These are phyloP conservation scores for Termitomyces bulborhizus DNA, from an alignment of 768 basidiomycete species.

Conservation along the genomic window DNA sequence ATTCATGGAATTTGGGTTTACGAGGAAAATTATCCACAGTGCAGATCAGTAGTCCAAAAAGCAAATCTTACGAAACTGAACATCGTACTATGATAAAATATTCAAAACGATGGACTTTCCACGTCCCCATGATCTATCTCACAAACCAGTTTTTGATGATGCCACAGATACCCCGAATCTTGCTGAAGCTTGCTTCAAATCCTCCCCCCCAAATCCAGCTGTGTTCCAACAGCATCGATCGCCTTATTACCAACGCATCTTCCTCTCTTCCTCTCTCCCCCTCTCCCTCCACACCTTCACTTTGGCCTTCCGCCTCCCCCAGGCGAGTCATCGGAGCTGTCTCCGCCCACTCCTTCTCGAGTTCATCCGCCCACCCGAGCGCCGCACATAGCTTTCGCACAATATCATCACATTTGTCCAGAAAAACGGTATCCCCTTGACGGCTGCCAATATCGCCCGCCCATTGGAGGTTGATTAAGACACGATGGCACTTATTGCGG, in stretches of 20 bases:
- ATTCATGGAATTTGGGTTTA: too few species aligned
- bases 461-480: conserved; percentile 83
- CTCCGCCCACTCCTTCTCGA: conserved; percentile 49
- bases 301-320: conserved; percentile 19
- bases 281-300: conserved; percentile 8
- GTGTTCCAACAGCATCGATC: conserved; percentile 24
- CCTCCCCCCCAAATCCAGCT: conserved; percentile 17
- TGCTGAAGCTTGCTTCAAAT: background rate
- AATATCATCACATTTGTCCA: conserved; percentile 69
- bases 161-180: background rate
- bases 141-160: too few species aligned
- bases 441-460: conserved; percentile 62
- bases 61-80: too few species aligned
- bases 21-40: too few species aligned
- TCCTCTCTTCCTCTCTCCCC: conserved; percentile 8
- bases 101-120: too few species aligned
- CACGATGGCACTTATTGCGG: conserved; percentile 52
- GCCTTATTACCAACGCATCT: conserved; percentile 21
- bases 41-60: too few species aligned
- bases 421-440: conserved; percentile 53
- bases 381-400: conserved; percentile 54
- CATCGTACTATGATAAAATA: too few species aligned
- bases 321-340: conserved; percentile 26
- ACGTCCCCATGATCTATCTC: too few species aligned
- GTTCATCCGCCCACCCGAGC: conserved; percentile 71